Conservation (phyloP, 805 yeast genomes). For the Saturnispora sanitii region DNA sequence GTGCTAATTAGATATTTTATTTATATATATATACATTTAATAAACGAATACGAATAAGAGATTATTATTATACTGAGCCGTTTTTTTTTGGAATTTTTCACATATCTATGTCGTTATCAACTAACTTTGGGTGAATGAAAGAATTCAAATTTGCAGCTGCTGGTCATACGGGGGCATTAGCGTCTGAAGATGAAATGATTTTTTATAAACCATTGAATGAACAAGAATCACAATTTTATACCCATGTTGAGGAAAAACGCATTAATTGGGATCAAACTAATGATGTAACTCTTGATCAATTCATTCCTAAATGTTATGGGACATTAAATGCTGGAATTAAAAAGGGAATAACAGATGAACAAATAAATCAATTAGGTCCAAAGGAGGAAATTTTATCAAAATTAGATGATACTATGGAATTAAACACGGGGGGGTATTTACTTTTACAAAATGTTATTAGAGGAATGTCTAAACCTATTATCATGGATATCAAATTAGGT, state of each 20-base stretch:
- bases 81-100: not conserved
- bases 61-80: not conserved
- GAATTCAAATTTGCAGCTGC: slow-evolving; percentile 67
- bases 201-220: slow-evolving; percentile 59
- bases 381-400: slow-evolving; percentile 14
- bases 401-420: slow-evolving; percentile 11
- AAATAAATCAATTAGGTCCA: slow-evolving; percentile 17
- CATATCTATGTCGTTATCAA: not conserved
- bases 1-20: slow-evolving; percentile 31
- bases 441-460: slow-evolving; percentile 63
- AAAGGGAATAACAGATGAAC: slow-evolving; percentile 11
- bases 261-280: not conserved
- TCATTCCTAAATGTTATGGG: slow-evolving; percentile 35
- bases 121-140: slow-evolving; percentile 16
- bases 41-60: not conserved
- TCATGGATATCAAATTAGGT: slow-evolving; percentile 82
- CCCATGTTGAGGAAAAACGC: slow-evolving; percentile 20
- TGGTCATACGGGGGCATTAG: slow-evolving; percentile 78
- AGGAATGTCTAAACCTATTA: slow-evolving; percentile 56
- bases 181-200: slow-evolving; percentile 51
- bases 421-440: slow-evolving; percentile 31
- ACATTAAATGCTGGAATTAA: slow-evolving; percentile 23
- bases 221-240: slow-evolving; percentile 73
- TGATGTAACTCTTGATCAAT: slow-evolving; percentile 4
- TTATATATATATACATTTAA: not conserved